Evolutionary conservation across 768 basidiomycete species (phyloP).

Genomic region (Wakefieldia striispora): DNA sequence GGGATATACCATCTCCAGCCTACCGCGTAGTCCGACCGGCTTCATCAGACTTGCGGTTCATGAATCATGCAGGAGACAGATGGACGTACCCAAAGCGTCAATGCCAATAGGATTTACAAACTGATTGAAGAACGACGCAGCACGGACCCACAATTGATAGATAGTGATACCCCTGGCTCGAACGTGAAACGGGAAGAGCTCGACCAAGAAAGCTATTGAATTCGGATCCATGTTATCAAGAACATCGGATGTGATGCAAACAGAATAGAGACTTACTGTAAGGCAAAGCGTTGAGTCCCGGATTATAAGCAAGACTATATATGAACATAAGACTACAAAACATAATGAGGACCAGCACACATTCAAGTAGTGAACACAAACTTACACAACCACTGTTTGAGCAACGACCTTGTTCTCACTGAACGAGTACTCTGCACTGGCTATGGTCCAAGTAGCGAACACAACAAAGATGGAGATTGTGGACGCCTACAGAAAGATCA

Average conservation of each 20-base stretch:
- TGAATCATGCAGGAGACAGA: too few relatives aligned
- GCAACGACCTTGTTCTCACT: not conserved
- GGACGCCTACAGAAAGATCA: not conserved
- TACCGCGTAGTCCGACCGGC: not conserved
- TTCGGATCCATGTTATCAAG: not conserved
- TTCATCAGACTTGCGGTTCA: not conserved
- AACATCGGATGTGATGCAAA: too few relatives aligned
- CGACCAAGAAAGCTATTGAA: slow-evolving; percentile 53
- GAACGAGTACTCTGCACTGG: slow-evolving; percentile 1
- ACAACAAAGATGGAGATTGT: slow-evolving; percentile 9
- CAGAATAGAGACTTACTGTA: not conserved
- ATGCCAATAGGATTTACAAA: slow-evolving; percentile 14
- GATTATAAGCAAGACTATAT: slow-evolving; percentile 1
- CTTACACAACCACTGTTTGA: not conserved
- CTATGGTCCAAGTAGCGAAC: slow-evolving; percentile 3
- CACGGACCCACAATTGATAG: slow-evolving; percentile 57
- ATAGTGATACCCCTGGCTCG: slow-evolving; percentile 60
- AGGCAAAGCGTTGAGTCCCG: not conserved
- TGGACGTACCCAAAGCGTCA: slow-evolving; percentile 1
- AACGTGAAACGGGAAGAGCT: slow-evolving; percentile 60
- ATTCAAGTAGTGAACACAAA: too few relatives aligned
- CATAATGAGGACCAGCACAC: not conserved
- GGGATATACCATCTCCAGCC: slow-evolving; percentile 12
- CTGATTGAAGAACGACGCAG: slow-evolving; percentile 6
- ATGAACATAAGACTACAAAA: slow-evolving; percentile 5